Evolutionary conservation across 306 rosid genomes (phyloP).

Genomic region (Quercus cerris): DNA sequence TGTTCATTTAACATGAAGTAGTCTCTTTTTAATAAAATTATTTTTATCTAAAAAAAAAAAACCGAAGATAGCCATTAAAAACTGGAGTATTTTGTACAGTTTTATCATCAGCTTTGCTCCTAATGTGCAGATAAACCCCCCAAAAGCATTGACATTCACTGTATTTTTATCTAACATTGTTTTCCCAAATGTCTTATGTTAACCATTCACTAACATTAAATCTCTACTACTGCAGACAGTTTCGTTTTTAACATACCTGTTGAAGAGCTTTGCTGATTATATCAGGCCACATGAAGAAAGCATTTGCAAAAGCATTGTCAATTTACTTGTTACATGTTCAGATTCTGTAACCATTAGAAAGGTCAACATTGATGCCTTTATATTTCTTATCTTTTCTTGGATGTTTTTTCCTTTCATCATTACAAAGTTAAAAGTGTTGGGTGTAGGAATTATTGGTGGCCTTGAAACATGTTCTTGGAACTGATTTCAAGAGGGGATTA

Average conservation of each 20-base stretch:
- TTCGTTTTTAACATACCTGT: conserved; percentile 88
- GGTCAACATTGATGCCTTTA: conserved; percentile 38
- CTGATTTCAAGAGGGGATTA: conserved; percentile 96
- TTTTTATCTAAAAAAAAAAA: no score
- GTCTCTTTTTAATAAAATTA: no score
- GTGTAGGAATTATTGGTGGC: conserved; percentile 92
- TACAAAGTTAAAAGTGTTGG: conserved; percentile 24
- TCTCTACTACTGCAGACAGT: conserved; percentile 70
- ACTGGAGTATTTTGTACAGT: conserved; percentile 13
- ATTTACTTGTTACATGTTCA: conserved; percentile 94
- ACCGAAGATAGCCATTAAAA: not conserved
- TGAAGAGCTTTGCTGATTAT: conserved; percentile 95
- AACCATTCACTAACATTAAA: conserved; percentile 23
- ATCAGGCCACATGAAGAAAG: conserved; percentile 98
- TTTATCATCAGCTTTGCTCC: conserved; percentile 1
- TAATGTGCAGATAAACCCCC: conserved; percentile 3
- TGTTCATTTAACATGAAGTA: no score
- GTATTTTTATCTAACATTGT: conserved; percentile 1
- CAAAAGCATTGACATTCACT: not conserved
- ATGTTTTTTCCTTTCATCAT: not conserved
- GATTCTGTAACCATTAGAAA: conserved; percentile 98
- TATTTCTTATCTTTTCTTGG: conserved; percentile 8
- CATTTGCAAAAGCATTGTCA: conserved; percentile 98
- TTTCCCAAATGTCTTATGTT: conserved; percentile 12
- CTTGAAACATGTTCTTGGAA: conserved; percentile 97